These are phyloP conservation scores for Phragmites australis DNA, from an alignment of 176 grass and related monocot species.

Conservation along the genomic window DNA sequence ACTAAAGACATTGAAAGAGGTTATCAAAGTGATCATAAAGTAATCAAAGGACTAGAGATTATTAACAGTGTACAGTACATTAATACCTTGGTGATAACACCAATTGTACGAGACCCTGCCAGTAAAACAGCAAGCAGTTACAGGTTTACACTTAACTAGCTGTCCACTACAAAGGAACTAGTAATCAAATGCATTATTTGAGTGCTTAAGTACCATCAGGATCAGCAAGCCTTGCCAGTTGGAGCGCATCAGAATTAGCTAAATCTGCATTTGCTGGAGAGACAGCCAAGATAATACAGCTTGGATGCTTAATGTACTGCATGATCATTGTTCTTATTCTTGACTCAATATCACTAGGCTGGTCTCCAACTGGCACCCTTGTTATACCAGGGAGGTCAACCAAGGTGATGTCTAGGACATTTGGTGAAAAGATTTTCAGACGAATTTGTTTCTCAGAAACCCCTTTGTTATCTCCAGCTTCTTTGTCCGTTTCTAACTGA, in stretches of 20 bases:
- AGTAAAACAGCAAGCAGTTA: conserved; percentile 39
- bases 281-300: conserved; percentile 92
- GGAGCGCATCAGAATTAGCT: conserved; percentile 91
- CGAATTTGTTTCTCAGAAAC: conserved; percentile 92
- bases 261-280: conserved; percentile 94
- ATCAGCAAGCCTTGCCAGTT: conserved; percentile 88
- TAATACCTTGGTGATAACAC: conserved; percentile 96
- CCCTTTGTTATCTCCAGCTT: conserved; percentile 79
- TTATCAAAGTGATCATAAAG: conserved; percentile 33
- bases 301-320: conserved; percentile 87
- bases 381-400: conserved; percentile 95
- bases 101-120: conserved; percentile 84
- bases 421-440: conserved; percentile 86
- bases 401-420: conserved; percentile 92
- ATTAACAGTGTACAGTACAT: conserved; percentile 18
- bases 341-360: conserved; percentile 87
- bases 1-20: conserved; percentile 53
- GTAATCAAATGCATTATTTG: conserved; percentile 35
- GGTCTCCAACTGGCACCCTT: conserved; percentile 91
- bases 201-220: conserved; percentile 69
- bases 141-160: conserved; percentile 6
- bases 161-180: conserved; percentile 15
- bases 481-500: conserved; percentile 88
- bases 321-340: conserved; percentile 89
- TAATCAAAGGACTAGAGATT: conserved; percentile 30